Conservation (phyloP, 495 filamentous ascomycete species). For the Hypoxylon rickii region DNA sequence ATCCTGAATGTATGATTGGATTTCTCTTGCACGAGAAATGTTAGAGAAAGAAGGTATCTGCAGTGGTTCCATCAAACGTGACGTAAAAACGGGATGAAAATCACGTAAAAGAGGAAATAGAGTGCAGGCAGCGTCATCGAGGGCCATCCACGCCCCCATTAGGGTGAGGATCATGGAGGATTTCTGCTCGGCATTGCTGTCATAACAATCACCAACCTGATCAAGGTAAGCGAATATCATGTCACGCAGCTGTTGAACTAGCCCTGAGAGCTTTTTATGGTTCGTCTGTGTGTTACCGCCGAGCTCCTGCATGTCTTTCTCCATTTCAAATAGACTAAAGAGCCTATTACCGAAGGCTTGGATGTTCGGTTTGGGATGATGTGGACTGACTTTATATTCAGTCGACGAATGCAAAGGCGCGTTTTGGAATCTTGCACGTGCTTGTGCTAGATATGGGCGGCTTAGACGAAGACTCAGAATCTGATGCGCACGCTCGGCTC, state of each 20-base stretch:
- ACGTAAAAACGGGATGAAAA: slow-evolving; percentile 47
- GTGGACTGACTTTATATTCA: not conserved
- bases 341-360: slow-evolving; percentile 12
- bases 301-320: slow-evolving; percentile 1
- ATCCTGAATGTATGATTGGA: slow-evolving; percentile 51
- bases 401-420: not conserved
- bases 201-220: slow-evolving; percentile 46
- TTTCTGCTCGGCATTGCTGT: slow-evolving; percentile 49
- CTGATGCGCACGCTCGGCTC: slow-evolving; percentile 34
- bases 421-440: slow-evolving; percentile 7
- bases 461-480: slow-evolving; percentile 50
- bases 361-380: slow-evolving; percentile 8
- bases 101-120: slow-evolving; percentile 42
- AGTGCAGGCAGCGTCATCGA: slow-evolving; percentile 43
- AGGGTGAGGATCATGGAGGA: slow-evolving; percentile 47
- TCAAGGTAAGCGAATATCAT: slow-evolving; percentile 46
- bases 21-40: slow-evolving; percentile 48
- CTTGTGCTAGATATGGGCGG: slow-evolving; percentile 38
- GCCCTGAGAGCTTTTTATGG: not conserved
- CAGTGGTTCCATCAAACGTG: slow-evolving; percentile 53
- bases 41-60: slow-evolving; percentile 44
- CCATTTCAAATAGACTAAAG: slow-evolving; percentile 12
- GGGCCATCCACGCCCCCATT: slow-evolving; percentile 48
- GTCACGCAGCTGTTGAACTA: slow-evolving; percentile 41
- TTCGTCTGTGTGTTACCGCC: not conserved